Conservation (phyloP, 345 rosid species). For the Combretum micranthum region DNA sequence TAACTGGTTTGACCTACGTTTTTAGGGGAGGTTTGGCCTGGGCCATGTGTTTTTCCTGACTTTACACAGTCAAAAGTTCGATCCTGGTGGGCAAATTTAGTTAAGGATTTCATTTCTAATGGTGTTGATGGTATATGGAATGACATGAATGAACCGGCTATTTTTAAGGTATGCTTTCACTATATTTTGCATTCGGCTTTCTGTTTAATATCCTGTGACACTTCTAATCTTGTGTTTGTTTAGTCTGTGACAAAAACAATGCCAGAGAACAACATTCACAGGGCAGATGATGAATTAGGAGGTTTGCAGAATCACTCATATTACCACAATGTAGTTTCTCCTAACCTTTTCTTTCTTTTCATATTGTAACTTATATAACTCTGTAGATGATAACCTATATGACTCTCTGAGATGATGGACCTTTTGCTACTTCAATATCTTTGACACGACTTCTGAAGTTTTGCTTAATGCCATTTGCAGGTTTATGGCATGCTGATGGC, state of each 20-base stretch:
- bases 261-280: slow-evolving; percentile 80
- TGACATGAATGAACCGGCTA: slow-evolving; percentile 93
- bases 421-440: neutral
- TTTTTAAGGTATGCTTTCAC: slow-evolving; percentile 66
- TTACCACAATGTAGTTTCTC: slow-evolving; percentile 73
- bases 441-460: neutral
- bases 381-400: too few species aligned
- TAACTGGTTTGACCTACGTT: slow-evolving; percentile 9
- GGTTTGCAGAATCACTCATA: slow-evolving; percentile 70
- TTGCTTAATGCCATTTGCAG: slow-evolving; percentile 17
- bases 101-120: slow-evolving; percentile 65
- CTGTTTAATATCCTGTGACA: too few species aligned
- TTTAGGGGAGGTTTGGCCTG: slow-evolving; percentile 95
- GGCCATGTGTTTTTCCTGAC: slow-evolving; percentile 88
- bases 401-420: too few species aligned
- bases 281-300: slow-evolving; percentile 76
- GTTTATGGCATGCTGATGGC: slow-evolving; percentile 94
- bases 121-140: slow-evolving; percentile 99
- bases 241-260: slow-evolving; percentile 86
- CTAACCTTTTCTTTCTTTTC: slow-evolving; percentile 8
- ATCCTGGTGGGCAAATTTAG: slow-evolving; percentile 82
- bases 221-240: neutral
- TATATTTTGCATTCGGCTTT: slow-evolving; percentile 2
- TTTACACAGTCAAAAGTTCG: slow-evolving; percentile 69
- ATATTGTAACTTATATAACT: neutral